phyloP scores from a whole-genome alignment of 768 basidiomycete species.

The Clitopilus hobsonii region DNA sequence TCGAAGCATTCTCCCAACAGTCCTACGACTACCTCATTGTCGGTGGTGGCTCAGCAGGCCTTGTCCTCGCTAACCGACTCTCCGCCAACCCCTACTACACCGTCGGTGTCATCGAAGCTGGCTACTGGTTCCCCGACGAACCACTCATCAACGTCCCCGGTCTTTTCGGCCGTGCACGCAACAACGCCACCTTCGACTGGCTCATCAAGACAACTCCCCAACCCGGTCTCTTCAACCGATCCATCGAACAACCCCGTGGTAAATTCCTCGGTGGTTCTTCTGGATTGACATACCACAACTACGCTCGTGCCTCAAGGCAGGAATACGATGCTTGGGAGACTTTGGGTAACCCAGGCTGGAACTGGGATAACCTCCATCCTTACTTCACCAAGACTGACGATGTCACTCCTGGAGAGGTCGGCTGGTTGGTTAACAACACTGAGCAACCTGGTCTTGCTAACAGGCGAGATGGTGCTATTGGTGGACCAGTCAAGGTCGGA shows the following conservation, averaged over 20 bases:
- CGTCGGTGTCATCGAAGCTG: conserved; percentile 26
- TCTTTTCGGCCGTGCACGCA: conserved; percentile 3
- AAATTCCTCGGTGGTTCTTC: conserved; percentile 13
- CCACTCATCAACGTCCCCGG: conserved; percentile 12
- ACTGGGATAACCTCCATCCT: conserved; percentile 13
- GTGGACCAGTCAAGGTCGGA: conserved; percentile 11
- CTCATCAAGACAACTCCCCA: conserved; percentile 5
- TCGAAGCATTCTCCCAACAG: conserved; percentile 7
- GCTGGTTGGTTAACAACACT: conserved; percentile 5
- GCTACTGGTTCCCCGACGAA: conserved; percentile 15
- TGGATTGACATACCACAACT: conserved; percentile 9
- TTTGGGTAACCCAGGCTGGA: conserved; percentile 20
- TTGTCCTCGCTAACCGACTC: conserved; percentile 18
- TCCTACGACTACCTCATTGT: conserved; percentile 12
- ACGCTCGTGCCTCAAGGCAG: conserved; percentile 7
- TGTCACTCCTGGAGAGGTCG: conserved; percentile 4
- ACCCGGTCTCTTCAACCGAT: conserved; percentile 8
- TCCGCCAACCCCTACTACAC: conserved; percentile 17
- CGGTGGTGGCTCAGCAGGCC: conserved; percentile 13
- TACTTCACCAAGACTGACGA: conserved; percentile 15
- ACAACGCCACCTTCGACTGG: conserved; percentile 9
- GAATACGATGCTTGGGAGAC: conserved; percentile 15
- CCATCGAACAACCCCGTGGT: conserved; percentile 12
- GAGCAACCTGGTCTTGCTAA: conserved; percentile 5
- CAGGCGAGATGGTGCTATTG: conserved; percentile 5